Conservation (phyloP, 371 early-diverging fungal species). For the Syncephalastrum sp. region DNA sequence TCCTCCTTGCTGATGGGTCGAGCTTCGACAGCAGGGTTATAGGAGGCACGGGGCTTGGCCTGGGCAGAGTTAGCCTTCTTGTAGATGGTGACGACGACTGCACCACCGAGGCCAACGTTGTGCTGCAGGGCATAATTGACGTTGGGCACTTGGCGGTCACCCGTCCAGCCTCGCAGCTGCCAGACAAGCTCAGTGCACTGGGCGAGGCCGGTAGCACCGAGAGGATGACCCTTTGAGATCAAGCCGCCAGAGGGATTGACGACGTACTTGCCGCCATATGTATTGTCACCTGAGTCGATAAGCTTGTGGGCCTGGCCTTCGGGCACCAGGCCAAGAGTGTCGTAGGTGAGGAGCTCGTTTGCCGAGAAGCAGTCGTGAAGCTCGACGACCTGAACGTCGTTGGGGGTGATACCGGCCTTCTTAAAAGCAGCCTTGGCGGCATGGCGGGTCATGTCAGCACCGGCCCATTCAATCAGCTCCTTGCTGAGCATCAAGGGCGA, state of each 20-base stretch:
- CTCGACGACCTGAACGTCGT: constrained; percentile 69
- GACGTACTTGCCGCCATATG: constrained; percentile 58
- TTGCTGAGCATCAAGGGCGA: constrained; percentile 54
- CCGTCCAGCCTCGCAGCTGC: constrained; percentile 70
- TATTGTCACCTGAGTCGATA: constrained; percentile 49
- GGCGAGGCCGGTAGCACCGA: constrained; percentile 78
- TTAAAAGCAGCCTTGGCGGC: constrained; percentile 57
- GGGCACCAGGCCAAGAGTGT: constrained; percentile 66
- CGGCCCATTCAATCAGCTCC: constrained; percentile 62
- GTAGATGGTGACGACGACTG: constrained; percentile 67
- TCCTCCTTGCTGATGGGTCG: constrained; percentile 54
- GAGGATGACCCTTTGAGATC: constrained; percentile 76
- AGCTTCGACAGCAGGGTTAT: constrained; percentile 66
- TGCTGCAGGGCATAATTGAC: constrained; percentile 68
- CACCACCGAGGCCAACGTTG: constrained; percentile 76
- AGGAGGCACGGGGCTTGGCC: constrained; percentile 55
- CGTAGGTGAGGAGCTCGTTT: constrained; percentile 75
- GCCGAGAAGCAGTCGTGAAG: constrained; percentile 79
- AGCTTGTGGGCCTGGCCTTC: constrained; percentile 61
- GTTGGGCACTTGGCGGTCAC: constrained; percentile 67
- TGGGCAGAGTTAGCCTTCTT: constrained; percentile 43
- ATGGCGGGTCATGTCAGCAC: constrained; percentile 66
- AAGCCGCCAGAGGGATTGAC: constrained; percentile 77
- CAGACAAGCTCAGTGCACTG: constrained; percentile 65
- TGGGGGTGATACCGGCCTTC: constrained; percentile 55